Base-by-base conservation (phyloP, 2,329 filamentous ascomycete species). In the Cladophialophora yegresii region DNA sequence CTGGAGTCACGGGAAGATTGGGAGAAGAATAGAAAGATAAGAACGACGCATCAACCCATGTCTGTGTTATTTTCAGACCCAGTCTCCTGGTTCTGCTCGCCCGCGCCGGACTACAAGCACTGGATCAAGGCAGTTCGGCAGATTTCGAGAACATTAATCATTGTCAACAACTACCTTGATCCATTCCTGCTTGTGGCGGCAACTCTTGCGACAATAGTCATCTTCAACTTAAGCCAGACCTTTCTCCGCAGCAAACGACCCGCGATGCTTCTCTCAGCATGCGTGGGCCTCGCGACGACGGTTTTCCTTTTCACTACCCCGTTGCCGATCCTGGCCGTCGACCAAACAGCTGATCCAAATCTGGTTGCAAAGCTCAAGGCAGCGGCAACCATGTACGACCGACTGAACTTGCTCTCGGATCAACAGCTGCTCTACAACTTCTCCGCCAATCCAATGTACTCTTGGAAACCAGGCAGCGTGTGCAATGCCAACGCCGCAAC, bases 341-440 rank as follows among this genome's bases (percentile, higher is more conserved):
- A 80, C 65, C 74, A 72, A 61, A 78, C 79, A 13, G 68, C 68
- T 30, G 74, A 81, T 67, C 75, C 79, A 20, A 72, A 72, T 3
- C 72, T 79, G n/a, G 77, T 78, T 56, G 75, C 77, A 9, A 62
- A 75, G 36, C 73, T 81, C 26, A 74, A 73, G 60, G 73, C 69
- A 12, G 76, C 79, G 32, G 74, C 80, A 28, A 82, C 81, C n/a
- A 76, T 79, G 56, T 77, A 79, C 8, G 81, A 83, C 65, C 77
- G 78, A 30, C 73, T 79, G 12, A 71, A 72, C 2, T 72, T 80
- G 1, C 77, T 83, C 13, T 64, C 75, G n/a, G 72, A 72, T 26
- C 73, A 80, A 64, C 78, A 79, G 67, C 83, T 80, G 79, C 71
- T 75, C 36, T 84, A 83, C 72, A 79, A 84, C 73, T 84, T 83